Evolutionary conservation across 345 rosid species (phyloP).

Genomic region (Moricandia moricandioides): DNA sequence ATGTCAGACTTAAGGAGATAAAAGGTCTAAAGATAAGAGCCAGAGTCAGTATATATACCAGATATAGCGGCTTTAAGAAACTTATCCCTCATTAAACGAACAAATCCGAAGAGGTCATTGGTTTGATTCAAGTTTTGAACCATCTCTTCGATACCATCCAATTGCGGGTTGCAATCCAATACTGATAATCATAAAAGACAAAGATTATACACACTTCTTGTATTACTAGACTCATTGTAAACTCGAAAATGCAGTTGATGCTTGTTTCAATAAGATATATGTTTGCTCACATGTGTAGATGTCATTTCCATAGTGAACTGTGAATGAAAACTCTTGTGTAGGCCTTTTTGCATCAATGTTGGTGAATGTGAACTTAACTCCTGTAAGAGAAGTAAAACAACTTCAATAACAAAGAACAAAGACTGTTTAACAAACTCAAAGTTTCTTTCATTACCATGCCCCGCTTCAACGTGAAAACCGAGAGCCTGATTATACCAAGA

Average conservation of each 20-base stretch:
- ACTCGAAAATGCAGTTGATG: neutral
- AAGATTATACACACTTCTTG: conserved; percentile 11
- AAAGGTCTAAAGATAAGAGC: neutral
- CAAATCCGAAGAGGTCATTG: conserved; percentile 82
- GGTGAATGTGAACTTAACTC: conserved; percentile 77
- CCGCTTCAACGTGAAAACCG: conserved; percentile 78
- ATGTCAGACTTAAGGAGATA: neutral
- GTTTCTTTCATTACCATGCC: conserved; percentile 56
- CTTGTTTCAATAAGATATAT: conserved; percentile 5
- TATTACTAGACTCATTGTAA: conserved; percentile 5
- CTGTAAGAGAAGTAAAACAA: conserved; percentile 35
- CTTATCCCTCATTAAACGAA: conserved; percentile 74
- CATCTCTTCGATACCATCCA: conserved; percentile 58
- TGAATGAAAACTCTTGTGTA: conserved; percentile 51
- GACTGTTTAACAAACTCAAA: neutral
- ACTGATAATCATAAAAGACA: conserved; percentile 48
- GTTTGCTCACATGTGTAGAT: conserved; percentile 59
- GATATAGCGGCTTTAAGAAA: conserved; percentile 60
- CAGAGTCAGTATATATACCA: conserved; percentile 41
- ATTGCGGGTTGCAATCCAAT: conserved; percentile 66
- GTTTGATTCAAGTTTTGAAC: conserved; percentile 69
- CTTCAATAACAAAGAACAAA: neutral
- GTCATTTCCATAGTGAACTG: conserved; percentile 65
- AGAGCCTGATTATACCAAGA: conserved; percentile 81
- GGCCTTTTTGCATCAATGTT: conserved; percentile 51